Evolutionary conservation across 306 rosid genomes (phyloP).

Genomic region (Castanea crenata): DNA sequence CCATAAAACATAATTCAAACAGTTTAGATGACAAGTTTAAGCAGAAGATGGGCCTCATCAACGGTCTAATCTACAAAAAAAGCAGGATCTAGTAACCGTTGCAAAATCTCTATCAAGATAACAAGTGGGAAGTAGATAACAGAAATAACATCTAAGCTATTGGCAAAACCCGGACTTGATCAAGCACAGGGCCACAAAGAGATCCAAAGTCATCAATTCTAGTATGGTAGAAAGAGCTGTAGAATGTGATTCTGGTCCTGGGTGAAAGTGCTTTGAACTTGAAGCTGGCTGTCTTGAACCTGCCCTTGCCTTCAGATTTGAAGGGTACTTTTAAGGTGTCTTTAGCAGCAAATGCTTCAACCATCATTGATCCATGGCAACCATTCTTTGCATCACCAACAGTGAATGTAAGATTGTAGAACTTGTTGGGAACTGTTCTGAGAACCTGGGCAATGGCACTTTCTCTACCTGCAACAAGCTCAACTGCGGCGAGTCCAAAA

Average conservation of each 20-base stretch:
- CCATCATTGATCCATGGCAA: conserved; percentile 92
- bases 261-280: conserved; percentile 59
- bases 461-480: conserved; percentile 92
- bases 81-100: conserved; percentile 12
- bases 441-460: conserved; percentile 84
- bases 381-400: conserved; percentile 89
- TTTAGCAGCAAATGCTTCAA: conserved; percentile 85
- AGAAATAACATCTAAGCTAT: conserved; percentile 23
- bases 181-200: conserved; percentile 91
- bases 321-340: conserved; percentile 75
- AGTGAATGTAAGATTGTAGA: conserved; percentile 61
- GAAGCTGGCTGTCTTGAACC: conserved; percentile 50
- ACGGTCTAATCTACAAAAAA: conserved; percentile 35
- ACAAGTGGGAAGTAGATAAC: neutral
- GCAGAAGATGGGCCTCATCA: conserved; percentile 18
- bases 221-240: conserved; percentile 86
- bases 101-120: conserved; percentile 29
- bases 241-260: conserved; percentile 88
- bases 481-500: conserved; percentile 63
- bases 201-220: conserved; percentile 73
- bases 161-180: conserved; percentile 60
- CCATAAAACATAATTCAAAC: neutral
- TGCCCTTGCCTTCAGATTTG: conserved; percentile 73
- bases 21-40: neutral
- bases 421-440: conserved; percentile 56